Evolutionary conservation across 2,329 filamentous ascomycete genomes (phyloP), one percentile per base, ranked within the genome.

Genomic region (Ophiostoma tasmaniense): DNA sequence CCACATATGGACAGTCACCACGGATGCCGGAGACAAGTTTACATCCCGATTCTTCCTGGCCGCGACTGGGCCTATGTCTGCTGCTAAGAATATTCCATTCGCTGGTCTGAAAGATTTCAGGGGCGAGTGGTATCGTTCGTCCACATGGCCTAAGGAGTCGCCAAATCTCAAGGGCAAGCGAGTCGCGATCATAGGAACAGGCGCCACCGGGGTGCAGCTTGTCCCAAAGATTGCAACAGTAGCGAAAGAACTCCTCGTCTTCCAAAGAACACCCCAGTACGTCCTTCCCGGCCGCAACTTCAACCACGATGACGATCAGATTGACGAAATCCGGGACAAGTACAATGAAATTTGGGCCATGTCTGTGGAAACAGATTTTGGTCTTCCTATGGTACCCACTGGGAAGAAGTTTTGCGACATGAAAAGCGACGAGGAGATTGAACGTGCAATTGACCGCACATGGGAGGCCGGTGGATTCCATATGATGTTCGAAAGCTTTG

Each of bases 171-270:
- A 81, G 3, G 81, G 82, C 75, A 92, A 93, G 77, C 85, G 86
- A 45, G 81, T 94, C 25, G 84, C 91, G 62, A 81, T 94, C 69
- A 86, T 95, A 71, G 91, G 91, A 17, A 89, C 85, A 20, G 92
- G 92, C 3, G 91, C 92, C 1, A 96, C 92, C 0, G 89, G 91
- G 4, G 80, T 94, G 64, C 95, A 91, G 0, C 81, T 96, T 0
- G 76, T 95, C 1, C 92, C 92, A 0, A 85, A 82, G 64, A 79
- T 96, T 66, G 85, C 87, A 0, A 79, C 90, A 55, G 85, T 84
- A 55, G 90, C 89, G 2, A 79, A 79, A 6, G 83, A 85, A 17
- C 87, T 93, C 45, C 93, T 90, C 0, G 92, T 94, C 85, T 82
- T 96, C 1, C 92, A 96, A 78, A 86, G 92, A 68, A 91, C 87